Base-by-base conservation (phyloP, 148 eudicot species). In the Vaccinium corymbosum region DNA sequence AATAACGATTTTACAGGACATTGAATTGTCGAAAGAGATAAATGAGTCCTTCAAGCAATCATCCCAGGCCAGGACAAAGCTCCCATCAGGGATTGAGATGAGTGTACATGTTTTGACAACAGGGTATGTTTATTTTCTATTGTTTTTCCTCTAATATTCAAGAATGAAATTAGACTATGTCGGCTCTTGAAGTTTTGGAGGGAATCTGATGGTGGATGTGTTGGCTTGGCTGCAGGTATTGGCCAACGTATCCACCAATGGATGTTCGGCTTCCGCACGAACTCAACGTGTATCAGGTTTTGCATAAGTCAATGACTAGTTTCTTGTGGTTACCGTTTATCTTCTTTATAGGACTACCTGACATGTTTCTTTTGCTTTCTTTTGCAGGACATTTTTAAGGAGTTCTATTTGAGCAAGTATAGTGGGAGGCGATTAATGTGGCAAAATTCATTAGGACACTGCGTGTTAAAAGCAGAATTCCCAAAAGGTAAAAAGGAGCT, bases 181-280 rank as follows among this genome's bases (percentile, higher is more conserved):
- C 27, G 29, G 22, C 5, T 61, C 32, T 81, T 5, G 12, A 61
- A 50, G 55, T 17, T 61, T 19, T 32, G 49, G 50, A 25, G 76
- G 4, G 13, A 62, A 81, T 76, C 35, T 76, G 79, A 85, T 51
- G 22, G 57, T 42, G 16, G 52, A 66, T 70, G 66, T 76, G 72
- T 84, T 83, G 51, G 84, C 76, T 74, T 78, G 29, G 77, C 66
- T 92, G 90, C 90, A 96, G 99, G 86, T 96, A 96, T 88, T 96
- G 98, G 99, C 99, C 99, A 68, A 96, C 99, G 27, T 96, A 96
- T 87, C 97, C 98, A 14, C 99, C 99, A 2, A 96, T 94, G 99
- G 95, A 93, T 91, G 94, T 96, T 72, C 91, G 95, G 79, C 98
- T 96, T 86, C 99, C 99, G 53, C 98, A 92, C 48, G 99, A 96